A percentile compares a stretch with the other conserved stretches of the same genome.
phyloP scores from a whole-genome alignment of 1,284 basidiomycete species.

The Moniliophthora roreri region DNA sequence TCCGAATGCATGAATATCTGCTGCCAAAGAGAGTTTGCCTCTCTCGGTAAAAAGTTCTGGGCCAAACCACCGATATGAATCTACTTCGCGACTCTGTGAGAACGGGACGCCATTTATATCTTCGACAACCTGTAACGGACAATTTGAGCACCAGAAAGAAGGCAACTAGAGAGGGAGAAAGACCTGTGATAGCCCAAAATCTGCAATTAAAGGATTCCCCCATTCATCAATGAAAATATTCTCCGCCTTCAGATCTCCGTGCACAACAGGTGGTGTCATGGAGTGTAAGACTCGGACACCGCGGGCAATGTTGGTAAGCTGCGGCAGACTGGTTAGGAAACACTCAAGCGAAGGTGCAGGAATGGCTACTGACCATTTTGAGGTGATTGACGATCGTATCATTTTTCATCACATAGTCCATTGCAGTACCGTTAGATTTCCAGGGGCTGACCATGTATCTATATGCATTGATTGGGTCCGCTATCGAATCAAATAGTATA shows the following conservation, averaged over 20 bases:
- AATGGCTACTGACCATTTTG: slow-evolving; percentile 32
- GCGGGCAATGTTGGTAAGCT: slow-evolving; percentile 46
- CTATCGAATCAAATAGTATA: neutral
- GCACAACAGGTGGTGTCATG: slow-evolving; percentile 48
- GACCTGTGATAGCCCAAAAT: slow-evolving; percentile 4
- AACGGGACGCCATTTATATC: slow-evolving; percentile 52
- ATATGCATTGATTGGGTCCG: neutral
- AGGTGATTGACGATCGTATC: slow-evolving; percentile 37
- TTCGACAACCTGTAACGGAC: slow-evolving; percentile 44
- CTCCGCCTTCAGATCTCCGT: slow-evolving; percentile 50
- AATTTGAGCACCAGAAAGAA: slow-evolving; percentile 1
- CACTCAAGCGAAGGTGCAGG: neutral
- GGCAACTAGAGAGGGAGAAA: neutral
- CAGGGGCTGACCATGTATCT: slow-evolving; percentile 60
- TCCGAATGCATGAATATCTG: slow-evolving; percentile 46
- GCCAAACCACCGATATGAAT: slow-evolving; percentile 53
- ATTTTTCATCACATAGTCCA: slow-evolving; percentile 42
- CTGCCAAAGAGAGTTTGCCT: slow-evolving; percentile 43
- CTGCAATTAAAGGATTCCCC: slow-evolving; percentile 3
- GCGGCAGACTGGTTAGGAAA: slow-evolving; percentile 9
- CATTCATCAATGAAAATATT: slow-evolving; percentile 1
- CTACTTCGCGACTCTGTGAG: slow-evolving; percentile 51
- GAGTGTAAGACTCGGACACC: slow-evolving; percentile 49
- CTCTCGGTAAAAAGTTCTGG: slow-evolving; percentile 54
- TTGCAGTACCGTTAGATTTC: slow-evolving; percentile 50